Conservation (phyloP, 352 stramenopile species). For the Pythium guiyangense region DNA sequence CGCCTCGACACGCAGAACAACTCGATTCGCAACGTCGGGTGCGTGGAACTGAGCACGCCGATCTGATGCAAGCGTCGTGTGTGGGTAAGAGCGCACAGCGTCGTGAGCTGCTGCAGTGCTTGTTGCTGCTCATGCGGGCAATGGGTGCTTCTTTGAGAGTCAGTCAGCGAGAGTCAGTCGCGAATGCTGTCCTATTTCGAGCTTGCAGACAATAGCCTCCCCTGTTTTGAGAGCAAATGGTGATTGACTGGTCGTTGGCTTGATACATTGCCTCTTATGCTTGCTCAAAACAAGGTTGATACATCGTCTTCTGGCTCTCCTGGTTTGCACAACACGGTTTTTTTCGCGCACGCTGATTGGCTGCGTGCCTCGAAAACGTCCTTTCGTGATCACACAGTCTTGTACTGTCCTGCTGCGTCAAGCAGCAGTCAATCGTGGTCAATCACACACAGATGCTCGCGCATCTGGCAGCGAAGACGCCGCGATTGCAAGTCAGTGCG, state of each 20-base stretch:
- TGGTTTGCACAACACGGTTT: too few species aligned
- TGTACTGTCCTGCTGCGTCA: not conserved
- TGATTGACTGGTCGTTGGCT: too few species aligned
- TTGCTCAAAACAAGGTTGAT: too few species aligned
- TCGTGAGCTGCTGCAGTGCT: too few species aligned
- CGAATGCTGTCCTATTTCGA: too few species aligned
- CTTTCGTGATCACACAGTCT: not conserved
- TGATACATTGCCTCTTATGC: too few species aligned
- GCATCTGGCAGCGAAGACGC: not conserved
- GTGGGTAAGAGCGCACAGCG: not conserved
- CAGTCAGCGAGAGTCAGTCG: not conserved
- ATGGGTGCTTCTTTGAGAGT: too few species aligned
- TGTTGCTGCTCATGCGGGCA: too few species aligned
- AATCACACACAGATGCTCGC: too few species aligned
- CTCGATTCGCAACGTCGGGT: conserved; percentile 7
- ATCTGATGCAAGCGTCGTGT: not conserved
- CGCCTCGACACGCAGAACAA: not conserved
- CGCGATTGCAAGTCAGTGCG: not conserved
- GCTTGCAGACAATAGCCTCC: too few species aligned
- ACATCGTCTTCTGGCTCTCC: too few species aligned
- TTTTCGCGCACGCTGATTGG: not conserved
- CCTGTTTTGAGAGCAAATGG: too few species aligned
- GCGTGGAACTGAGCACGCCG: conserved; percentile 10
- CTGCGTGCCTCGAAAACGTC: not conserved
- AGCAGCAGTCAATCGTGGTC: not conserved